These are phyloP conservation scores for Aureobasidium vineae DNA, from an alignment of 2,329 filamentous ascomycete genomes.

Conservation along the genomic window DNA sequence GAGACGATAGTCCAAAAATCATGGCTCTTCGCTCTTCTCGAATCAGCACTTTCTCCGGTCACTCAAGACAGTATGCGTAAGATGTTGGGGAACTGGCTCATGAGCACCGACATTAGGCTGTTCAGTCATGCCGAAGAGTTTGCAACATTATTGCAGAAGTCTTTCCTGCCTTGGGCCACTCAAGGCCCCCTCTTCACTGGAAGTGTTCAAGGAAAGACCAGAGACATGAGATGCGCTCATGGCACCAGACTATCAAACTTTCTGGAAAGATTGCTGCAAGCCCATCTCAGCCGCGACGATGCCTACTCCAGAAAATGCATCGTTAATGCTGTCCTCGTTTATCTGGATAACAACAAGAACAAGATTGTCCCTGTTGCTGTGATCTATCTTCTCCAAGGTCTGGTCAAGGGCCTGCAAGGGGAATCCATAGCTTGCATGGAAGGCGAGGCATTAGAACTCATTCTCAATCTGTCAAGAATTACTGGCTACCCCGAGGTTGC, in stretches of 20 bases:
- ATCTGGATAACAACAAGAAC: constrained; percentile 32
- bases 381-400: constrained; percentile 46
- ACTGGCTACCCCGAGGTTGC: constrained; percentile 46
- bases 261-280: constrained; percentile 37
- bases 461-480: constrained; percentile 40
- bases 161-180: constrained; percentile 50
- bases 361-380: constrained; percentile 40
- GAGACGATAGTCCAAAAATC: constrained; percentile 37
- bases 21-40: constrained; percentile 47
- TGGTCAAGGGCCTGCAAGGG: constrained; percentile 39
- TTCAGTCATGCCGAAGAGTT: constrained; percentile 33
- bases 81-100: constrained; percentile 48
- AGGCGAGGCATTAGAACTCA: constrained; percentile 36
- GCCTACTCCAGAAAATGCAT: constrained; percentile 29
- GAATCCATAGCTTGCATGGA: constrained; percentile 30
- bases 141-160: constrained; percentile 41
- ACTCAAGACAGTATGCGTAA: constrained; percentile 50
- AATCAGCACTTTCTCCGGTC: constrained; percentile 42
- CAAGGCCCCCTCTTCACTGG: constrained; percentile 47
- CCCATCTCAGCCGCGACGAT: constrained; percentile 24
- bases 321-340: constrained; percentile 39
- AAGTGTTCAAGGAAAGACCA: constrained; percentile 38
- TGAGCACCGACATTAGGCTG: constrained; percentile 36
- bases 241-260: constrained; percentile 43
- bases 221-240: constrained; percentile 41